A percentile compares a stretch with the other conserved stretches of the same genome.
phyloP scores from a whole-genome alignment of 169 alveolate species.

The Cryptosporidium parvum region DNA sequence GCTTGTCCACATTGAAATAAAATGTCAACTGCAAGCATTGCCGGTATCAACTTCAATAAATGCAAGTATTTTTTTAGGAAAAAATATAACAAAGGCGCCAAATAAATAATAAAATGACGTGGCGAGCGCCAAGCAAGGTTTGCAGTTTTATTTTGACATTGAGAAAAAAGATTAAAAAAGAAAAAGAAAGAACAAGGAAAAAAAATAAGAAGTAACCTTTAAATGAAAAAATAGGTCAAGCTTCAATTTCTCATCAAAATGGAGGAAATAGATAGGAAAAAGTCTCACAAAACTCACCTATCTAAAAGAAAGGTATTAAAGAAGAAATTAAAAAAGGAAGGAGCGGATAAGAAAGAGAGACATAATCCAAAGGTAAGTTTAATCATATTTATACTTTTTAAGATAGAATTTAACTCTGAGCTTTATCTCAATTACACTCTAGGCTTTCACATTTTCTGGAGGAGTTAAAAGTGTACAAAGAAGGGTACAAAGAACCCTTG shows the following conservation, averaged over 20 bases:
- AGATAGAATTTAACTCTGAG: not conserved
- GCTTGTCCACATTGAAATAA: not conserved
- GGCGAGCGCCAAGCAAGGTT: conserved; percentile 26
- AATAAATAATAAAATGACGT: not conserved
- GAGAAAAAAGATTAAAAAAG: not conserved
- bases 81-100: not conserved
- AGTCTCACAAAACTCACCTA: conserved; percentile 52
- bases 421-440: not conserved
- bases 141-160: conserved; percentile 30
- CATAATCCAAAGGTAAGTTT: conserved; percentile 87
- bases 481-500: conserved; percentile 89
- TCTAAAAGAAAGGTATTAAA: conserved; percentile 51
- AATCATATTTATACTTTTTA: not conserved
- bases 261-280: conserved; percentile 72
- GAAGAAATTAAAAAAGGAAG: conserved; percentile 76
- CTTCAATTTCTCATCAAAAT: conserved; percentile 4
- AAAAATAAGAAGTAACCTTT: not conserved
- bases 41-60: not conserved
- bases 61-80: not conserved
- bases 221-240: not conserved
- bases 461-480: conserved; percentile 91
- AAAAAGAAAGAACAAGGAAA: not conserved
- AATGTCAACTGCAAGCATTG: not conserved
- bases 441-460: conserved; percentile 94
- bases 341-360: conserved; percentile 78